Base-by-base conservation (phyloP, 1,284 basidiomycete species). In the Ustilago tritici region DNA sequence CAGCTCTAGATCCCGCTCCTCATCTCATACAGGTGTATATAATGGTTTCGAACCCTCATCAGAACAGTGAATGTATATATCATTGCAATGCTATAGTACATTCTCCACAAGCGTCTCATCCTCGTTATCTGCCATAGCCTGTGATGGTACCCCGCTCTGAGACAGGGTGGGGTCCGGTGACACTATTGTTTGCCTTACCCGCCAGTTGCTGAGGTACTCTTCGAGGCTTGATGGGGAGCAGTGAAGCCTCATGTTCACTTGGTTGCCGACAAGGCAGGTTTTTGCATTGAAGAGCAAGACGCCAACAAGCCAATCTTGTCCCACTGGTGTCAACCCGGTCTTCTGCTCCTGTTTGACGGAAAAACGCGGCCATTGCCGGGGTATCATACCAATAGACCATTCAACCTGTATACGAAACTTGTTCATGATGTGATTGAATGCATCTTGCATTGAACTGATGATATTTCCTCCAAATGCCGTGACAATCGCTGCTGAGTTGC, bases 391-490 rank as follows among this genome's bases (percentile, higher is more conserved):
- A n/a, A 53, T 53, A 15, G 32, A 0, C 52, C 52, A 53, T 35
- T 53, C 52, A 31, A 53, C 52, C 34, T 53, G 52, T 8, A 53
- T 17, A 14, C 34, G 31, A 53, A 53, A 53, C 32, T 53, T 53
- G 52, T 53, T 53, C 52, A 53, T 53, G 31, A 53, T n/a, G 15
- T 32, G 32, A 32, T 53, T 35, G 34, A 32, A 53, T 12, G 34
- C 32, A 10, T 32, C 52, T 35, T 50, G 47, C n/a, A 50, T 50
- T 50, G 47, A 50, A 11, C 9, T 50, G 8, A 50, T 50, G 47
- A 50, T 50, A 28, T 50, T 50, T 10, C 47, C 47, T 23, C 31
- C 10, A 32, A 50, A 50, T 11, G 19, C 10, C 9, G 47, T 50
- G 47, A 50, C 31, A 32, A 50, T 50, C 7, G 47, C 47, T 6